Evolutionary conservation across 257 asterid species (phyloP).

Genomic region (Avicennia marina): DNA sequence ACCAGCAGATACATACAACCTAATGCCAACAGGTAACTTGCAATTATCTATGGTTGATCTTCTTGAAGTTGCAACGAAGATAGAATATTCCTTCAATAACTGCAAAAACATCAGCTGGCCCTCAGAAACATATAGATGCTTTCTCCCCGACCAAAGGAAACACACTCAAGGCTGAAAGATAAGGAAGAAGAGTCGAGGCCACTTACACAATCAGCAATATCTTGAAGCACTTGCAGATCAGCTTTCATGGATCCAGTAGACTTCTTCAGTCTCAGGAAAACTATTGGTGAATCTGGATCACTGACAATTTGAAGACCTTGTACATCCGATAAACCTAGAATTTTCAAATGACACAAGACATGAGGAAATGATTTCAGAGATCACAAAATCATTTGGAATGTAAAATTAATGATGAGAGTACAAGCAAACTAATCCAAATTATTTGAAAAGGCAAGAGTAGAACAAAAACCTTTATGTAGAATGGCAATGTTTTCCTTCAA

Average conservation of each 20-base stretch:
- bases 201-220: slow-evolving; percentile 56
- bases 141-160: too few species aligned
- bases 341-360: slow-evolving; percentile 6
- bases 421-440: background rate
- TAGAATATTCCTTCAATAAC: slow-evolving; percentile 65
- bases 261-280: slow-evolving; percentile 53
- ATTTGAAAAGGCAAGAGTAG: slow-evolving; percentile 5
- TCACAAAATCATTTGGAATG: background rate
- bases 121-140: background rate
- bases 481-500: slow-evolving; percentile 48
- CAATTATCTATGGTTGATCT: slow-evolving; percentile 81
- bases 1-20: slow-evolving; percentile 66
- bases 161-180: background rate
- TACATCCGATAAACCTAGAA: slow-evolving; percentile 57
- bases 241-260: slow-evolving; percentile 61
- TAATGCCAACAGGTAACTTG: slow-evolving; percentile 72
- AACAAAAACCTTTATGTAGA: slow-evolving; percentile 48
- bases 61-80: slow-evolving; percentile 65
- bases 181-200: background rate
- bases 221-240: slow-evolving; percentile 69
- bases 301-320: slow-evolving; percentile 61
- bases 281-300: slow-evolving; percentile 67
- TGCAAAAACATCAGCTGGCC: slow-evolving; percentile 26
- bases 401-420: too few species aligned
- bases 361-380: background rate